These are phyloP conservation scores for Coemansia brasiliensis DNA, from an alignment of 192 early-diverging fungal genomes.

Conservation along the genomic window DNA sequence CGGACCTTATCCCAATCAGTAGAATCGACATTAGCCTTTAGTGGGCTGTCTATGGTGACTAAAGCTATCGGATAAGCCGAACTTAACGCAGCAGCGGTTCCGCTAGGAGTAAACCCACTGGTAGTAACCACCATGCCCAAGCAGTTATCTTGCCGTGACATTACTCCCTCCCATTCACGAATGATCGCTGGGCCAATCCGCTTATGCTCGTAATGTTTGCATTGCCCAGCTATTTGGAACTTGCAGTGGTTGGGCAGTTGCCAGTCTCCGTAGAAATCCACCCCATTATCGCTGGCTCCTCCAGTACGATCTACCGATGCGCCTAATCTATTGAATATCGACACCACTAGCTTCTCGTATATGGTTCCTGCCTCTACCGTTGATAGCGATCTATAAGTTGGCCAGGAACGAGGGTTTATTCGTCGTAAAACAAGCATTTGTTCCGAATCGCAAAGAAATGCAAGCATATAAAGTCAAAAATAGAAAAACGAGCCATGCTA, in stretches of 20 bases:
- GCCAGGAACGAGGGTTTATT: no score
- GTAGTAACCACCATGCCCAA: constrained; percentile 35
- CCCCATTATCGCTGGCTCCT: constrained; percentile 40
- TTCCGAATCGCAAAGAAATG: no score
- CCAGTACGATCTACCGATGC: constrained; percentile 37
- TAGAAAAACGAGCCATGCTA: no score
- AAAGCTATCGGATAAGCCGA: constrained; percentile 39
- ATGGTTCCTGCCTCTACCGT: constrained; percentile 42
- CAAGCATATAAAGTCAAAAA: no score
- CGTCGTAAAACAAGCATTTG: no score
- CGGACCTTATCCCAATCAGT: no score
- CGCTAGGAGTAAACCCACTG: constrained; percentile 39
- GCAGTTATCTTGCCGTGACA: constrained; percentile 42
- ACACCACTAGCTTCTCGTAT: constrained; percentile 29
- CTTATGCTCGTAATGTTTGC: constrained; percentile 51
- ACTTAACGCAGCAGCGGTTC: constrained; percentile 30
- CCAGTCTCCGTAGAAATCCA: constrained; percentile 43
- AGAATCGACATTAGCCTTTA: not conserved
- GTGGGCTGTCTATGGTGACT: constrained; percentile 24
- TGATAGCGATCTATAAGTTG: constrained; percentile 2
- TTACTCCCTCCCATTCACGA: constrained; percentile 53
- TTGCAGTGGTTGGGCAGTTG: constrained; percentile 18
- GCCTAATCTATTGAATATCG: constrained; percentile 26
- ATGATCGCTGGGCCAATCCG: constrained; percentile 43
- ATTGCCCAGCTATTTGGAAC: constrained; percentile 44